Evolutionary conservation across 2,329 filamentous ascomycete genomes (phyloP), one percentile per base, ranked within the genome.

Genomic region (Cylindrodendrum hubeiense): DNA sequence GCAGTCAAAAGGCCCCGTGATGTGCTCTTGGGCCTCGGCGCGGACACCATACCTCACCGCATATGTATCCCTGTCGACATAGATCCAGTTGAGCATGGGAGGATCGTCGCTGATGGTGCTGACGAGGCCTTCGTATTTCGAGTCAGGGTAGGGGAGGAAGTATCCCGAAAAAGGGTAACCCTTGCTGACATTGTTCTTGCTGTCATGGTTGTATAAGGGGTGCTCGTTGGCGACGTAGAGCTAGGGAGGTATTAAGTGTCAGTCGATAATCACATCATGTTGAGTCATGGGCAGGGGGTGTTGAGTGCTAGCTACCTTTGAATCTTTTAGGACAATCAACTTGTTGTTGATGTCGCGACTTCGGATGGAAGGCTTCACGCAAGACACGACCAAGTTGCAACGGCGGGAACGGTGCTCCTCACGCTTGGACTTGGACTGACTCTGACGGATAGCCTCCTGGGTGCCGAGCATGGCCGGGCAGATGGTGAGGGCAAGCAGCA

Each of bases 161-260:
- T 89, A 89, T 26, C 87, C 87, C 4, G 85, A 81, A 70, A 87
- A 89, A 0, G 83, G 82, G 71, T 89, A 85, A 3, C 85, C 78
- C 12, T 81, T 84, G 56, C 85, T 85, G 21, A 87, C 81, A 67
- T 84, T 86, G 37, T 75, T 70, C 63, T 68, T 67, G 15, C 70
- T 39, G 15, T 74, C 71, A 44, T 71, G 67, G 17, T 74, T 72
- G 24, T 75, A 73, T 13, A 73, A 43, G 2, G 73, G 73, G 41
- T 73, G 69, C 34, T 75, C 71, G 51, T 75, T 75, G 30, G 74
- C 69, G 24, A 75, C 71, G 47, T 75, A 77, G 24, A 77, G 74
- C 75, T 76, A 49, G 13, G 15, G 37, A 24, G 21, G 33, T 19
- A 60, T 43, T 28, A 19, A 15, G 34, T 3, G 47, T 65, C 8